These are phyloP conservation scores for Crithidia thermophila DNA, from an alignment of 208 protist species.

Conservation along the genomic window DNA sequence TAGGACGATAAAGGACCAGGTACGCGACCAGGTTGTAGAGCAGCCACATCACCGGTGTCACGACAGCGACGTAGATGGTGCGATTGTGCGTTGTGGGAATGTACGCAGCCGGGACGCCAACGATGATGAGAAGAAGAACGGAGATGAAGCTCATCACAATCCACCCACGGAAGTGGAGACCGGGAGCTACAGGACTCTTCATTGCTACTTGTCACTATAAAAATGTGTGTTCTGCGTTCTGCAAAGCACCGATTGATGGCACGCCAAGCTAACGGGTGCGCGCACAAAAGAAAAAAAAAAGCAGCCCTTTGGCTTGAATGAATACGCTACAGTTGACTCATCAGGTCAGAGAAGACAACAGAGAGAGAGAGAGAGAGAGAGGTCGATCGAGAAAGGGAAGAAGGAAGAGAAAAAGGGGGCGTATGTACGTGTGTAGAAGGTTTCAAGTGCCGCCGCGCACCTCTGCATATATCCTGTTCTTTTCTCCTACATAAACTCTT, in stretches of 20 bases:
- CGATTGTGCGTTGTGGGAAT: conserved; percentile 31
- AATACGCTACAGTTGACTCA: background rate
- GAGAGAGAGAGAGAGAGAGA: background rate
- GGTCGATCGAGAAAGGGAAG: background rate
- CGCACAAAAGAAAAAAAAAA: background rate
- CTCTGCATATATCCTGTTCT: background rate
- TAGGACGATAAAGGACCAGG: conserved; percentile 55
- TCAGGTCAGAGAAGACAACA: background rate
- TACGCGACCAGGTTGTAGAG: conserved; percentile 57
- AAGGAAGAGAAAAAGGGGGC: conserved; percentile 1
- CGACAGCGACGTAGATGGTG: conserved; percentile 58
- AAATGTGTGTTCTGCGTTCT: background rate
- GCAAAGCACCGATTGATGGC: no score
- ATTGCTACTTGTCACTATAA: background rate
- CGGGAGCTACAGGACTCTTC: background rate
- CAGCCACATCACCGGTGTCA: conserved; percentile 47
- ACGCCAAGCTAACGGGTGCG: no score
- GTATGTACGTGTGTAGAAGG: no score
- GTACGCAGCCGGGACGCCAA: conserved; percentile 57
- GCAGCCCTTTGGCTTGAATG: background rate
- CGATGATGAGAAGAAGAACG: conserved; percentile 46
- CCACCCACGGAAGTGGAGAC: conserved; percentile 52
- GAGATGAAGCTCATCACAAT: conserved; percentile 57
- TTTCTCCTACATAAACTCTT: no score
- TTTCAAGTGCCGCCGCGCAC: no score